Base-by-base conservation (phyloP, 1,284 basidiomycete species). In the Ganoderma sp. region DNA sequence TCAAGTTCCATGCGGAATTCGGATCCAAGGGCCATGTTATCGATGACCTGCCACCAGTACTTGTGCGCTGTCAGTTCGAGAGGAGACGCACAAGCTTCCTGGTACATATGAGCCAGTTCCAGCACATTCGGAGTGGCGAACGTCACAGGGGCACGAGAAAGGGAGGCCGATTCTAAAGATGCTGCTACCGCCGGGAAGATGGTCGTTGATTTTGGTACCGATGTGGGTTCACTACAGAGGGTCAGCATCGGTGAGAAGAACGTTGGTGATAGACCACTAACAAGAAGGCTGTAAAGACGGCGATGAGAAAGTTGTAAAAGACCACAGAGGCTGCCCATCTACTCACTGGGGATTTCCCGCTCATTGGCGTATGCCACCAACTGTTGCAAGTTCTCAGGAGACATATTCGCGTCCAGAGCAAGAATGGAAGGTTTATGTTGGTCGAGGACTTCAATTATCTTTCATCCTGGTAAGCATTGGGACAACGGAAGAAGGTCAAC, bases 381-480 rank as follows among this genome's bases (percentile, higher is more conserved):
- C 0, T 78, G 71, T 15, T 79, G 77, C 39, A 98, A 84, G 0
- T 86, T 79, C 1, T 84, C 79, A 0, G 88, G 75, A 0, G 86
- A 84, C 60, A 95, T 78, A 78, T 99, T 99, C 0, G 88, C 95
- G 76, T 99, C 97, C 37, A 98, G 79, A 1, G 89, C 92, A 19
- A 98, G 85, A 19, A 97, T 75, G 25, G 72, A 75, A 0, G 94
- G 92, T 19, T 71, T 75, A 63, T 87, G 81, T 43, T 76, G 76
- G 41, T 78, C 61, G 15, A 90, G 69, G 25, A 79, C 77, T 50
- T 79, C 77, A 56, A 87, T 72, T n/a, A 88, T 80, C 83, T 87
- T 71, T 28, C 1, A 50, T 39, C 8, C 9, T n/a, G 34, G 28
- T 28, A 6, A 66, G 28, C 15, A 32, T 43, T 7, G 14, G 17